These are phyloP conservation scores for Auricularia sp. DNA, from an alignment of 768 basidiomycete species.

Conservation along the genomic window DNA sequence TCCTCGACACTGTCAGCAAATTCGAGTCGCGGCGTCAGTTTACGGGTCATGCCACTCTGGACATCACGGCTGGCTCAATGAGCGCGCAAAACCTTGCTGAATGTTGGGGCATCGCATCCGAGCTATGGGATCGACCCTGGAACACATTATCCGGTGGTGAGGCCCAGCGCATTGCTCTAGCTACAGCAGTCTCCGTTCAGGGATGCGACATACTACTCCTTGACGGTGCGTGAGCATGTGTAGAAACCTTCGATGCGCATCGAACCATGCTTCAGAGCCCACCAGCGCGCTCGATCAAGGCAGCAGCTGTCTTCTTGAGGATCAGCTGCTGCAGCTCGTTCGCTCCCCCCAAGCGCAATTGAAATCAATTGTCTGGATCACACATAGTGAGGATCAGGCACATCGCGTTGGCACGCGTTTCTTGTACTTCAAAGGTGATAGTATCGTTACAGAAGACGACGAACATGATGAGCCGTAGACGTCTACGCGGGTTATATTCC, in stretches of 20 bases:
- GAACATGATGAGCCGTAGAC: background rate
- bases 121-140: constrained; percentile 77
- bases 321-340: constrained; percentile 43
- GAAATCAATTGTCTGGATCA: constrained; percentile 80
- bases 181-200: constrained; percentile 60
- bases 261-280: constrained; percentile 47
- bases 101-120: constrained; percentile 54
- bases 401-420: constrained; percentile 63
- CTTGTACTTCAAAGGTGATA: constrained; percentile 24
- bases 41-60: constrained; percentile 15
- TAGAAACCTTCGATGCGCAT: background rate
- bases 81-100: constrained; percentile 42
- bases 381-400: constrained; percentile 76
- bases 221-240: constrained; percentile 46
- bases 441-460: constrained; percentile 6
- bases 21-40: constrained; percentile 37
- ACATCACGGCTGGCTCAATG: background rate
- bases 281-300: constrained; percentile 78
- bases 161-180: constrained; percentile 70
- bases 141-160: constrained; percentile 77
- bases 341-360: constrained; percentile 36
- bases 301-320: constrained; percentile 57
- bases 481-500: background rate
- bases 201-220: constrained; percentile 70
- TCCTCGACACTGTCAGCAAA: constrained; percentile 45